These are phyloP conservation scores for Microdochium trichocladiopsis DNA, from an alignment of 2,329 filamentous ascomycete species.

Conservation along the genomic window DNA sequence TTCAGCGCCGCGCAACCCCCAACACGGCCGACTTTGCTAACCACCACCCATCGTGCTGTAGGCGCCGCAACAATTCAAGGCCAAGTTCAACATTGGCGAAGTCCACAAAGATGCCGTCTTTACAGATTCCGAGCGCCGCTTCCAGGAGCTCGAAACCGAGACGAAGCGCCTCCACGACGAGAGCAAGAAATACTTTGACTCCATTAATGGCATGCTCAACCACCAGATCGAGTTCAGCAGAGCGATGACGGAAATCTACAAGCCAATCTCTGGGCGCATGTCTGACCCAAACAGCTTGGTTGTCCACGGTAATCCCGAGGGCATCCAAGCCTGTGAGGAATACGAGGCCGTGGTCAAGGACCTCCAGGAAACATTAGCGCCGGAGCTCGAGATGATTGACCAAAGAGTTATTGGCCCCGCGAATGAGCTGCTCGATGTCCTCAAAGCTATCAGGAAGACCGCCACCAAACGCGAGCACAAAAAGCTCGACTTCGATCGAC, in stretches of 20 bases:
- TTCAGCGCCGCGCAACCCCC: not conserved
- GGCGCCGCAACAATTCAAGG: conserved; percentile 88
- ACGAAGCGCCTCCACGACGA: conserved; percentile 94
- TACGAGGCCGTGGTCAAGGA: conserved; percentile 90
- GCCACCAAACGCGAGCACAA: conserved; percentile 92
- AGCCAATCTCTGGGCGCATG: conserved; percentile 91
- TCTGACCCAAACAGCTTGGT: conserved; percentile 84
- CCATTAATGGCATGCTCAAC: conserved; percentile 95
- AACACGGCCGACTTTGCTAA: not conserved
- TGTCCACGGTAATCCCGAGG: conserved; percentile 81
- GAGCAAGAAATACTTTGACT: conserved; percentile 93
- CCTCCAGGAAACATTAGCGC: conserved; percentile 77
- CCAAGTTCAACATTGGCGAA: conserved; percentile 92
- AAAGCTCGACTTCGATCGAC: conserved; percentile 91
- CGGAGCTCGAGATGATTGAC: conserved; percentile 97
- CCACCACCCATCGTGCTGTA: conserved; percentile 16
- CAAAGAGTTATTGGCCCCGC: conserved; percentile 83
- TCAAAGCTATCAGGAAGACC: conserved; percentile 91
- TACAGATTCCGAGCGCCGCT: conserved; percentile 87
- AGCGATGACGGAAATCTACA: conserved; percentile 94
- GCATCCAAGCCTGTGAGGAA: conserved; percentile 91
- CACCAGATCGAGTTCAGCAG: conserved; percentile 99
- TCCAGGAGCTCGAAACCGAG: conserved; percentile 88
- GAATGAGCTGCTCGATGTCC: conserved; percentile 86
- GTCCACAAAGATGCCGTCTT: conserved; percentile 93